These are phyloP conservation scores for Globisporangium viniferum DNA, from an alignment of 352 stramenopile species.

Conservation along the genomic window DNA sequence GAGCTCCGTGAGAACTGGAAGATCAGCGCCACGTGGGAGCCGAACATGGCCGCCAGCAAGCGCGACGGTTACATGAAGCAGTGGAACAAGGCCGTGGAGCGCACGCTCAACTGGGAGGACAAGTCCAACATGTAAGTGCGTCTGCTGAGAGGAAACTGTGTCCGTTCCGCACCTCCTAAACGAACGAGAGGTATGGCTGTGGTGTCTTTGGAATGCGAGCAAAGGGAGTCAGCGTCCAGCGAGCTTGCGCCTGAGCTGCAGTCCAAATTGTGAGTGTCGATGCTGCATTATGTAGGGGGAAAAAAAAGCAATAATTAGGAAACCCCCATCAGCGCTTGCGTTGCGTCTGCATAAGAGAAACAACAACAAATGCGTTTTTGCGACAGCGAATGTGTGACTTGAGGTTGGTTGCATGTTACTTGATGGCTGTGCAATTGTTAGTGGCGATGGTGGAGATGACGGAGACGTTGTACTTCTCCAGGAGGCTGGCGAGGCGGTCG, in stretches of 20 bases:
- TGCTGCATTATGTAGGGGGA: background rate
- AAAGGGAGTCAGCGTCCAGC: background rate
- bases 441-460: conserved; percentile 18
- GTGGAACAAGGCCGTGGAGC: conserved; percentile 83
- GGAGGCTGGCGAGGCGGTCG: conserved; percentile 48
- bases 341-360: background rate
- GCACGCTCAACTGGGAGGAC: conserved; percentile 85
- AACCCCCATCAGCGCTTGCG: background rate
- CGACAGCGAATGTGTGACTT: background rate
- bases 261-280: conserved; percentile 10
- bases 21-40: conserved; percentile 66
- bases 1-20: conserved; percentile 85
- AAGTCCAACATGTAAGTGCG: conserved; percentile 19
- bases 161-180: conserved; percentile 3
- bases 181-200: background rate
- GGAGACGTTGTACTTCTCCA: conserved; percentile 71
- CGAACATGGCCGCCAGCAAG: conserved; percentile 60
- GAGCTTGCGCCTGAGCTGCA: background rate
- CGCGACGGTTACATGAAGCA: conserved; percentile 59
- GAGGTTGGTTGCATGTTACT: background rate
- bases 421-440: background rate
- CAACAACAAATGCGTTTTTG: background rate
- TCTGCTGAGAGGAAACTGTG: background rate
- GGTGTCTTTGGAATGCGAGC: background rate
- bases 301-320: background rate